Evolutionary conservation across 139 green algal species (phyloP).

Genomic region (Chlamydomonas eustigma): DNA sequence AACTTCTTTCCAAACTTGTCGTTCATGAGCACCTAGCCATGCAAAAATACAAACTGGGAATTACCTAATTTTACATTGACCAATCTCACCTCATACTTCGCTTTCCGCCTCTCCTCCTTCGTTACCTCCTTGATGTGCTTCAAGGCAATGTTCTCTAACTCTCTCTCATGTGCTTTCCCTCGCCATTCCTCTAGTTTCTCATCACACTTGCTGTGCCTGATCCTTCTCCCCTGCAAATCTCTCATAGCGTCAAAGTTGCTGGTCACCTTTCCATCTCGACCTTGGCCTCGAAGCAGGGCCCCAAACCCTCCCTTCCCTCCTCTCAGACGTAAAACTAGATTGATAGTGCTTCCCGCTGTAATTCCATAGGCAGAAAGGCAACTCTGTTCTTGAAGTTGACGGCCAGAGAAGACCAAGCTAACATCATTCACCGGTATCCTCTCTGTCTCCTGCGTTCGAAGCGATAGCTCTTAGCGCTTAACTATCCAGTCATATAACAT

Average conservation of each 20-base stretch:
- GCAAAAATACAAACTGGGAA: no score
- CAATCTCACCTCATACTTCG: not conserved
- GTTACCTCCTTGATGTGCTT: slow-evolving; percentile 72
- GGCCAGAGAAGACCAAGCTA: slow-evolving; percentile 15
- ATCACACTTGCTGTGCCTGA: slow-evolving; percentile 67
- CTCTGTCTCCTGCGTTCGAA: not conserved
- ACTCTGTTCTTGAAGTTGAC: slow-evolving; percentile 26
- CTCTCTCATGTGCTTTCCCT: slow-evolving; percentile 56
- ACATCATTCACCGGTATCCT: no score
- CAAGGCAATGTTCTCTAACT: slow-evolving; percentile 76
- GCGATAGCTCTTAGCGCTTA: not conserved
- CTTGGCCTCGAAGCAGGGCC: slow-evolving; percentile 83
- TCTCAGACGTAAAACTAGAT: slow-evolving; percentile 50
- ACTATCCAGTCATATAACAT: not conserved
- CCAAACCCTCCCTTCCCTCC: slow-evolving; percentile 93
- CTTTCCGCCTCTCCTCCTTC: slow-evolving; percentile 20
- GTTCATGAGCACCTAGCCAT: no score
- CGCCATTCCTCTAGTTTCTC: slow-evolving; percentile 86
- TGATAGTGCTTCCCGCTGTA: slow-evolving; percentile 26
- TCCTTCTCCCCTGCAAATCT: slow-evolving; percentile 80
- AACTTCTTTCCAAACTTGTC: no score
- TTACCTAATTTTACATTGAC: no score
- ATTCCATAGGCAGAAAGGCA: slow-evolving; percentile 21
- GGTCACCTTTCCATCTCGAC: slow-evolving; percentile 72
- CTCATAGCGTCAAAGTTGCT: slow-evolving; percentile 90